Evolutionary conservation across 352 stramenopile genomes (phyloP).

Genomic region (Pythium vanterpoolii): DNA sequence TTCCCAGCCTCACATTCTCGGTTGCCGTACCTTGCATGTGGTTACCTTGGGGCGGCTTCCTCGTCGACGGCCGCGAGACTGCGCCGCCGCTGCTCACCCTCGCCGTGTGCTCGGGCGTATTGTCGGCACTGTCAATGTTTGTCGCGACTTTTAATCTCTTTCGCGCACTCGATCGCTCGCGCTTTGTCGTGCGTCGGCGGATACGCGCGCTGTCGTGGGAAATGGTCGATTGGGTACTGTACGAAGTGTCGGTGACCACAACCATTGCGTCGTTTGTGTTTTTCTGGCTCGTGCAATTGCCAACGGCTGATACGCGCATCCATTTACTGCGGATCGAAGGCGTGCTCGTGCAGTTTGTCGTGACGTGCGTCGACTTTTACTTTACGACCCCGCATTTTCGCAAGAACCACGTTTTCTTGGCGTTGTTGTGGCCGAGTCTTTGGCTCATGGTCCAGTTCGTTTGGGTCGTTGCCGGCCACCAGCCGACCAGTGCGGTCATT

Average conservation of each 20-base stretch:
- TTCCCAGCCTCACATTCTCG: slow-evolving; percentile 43
- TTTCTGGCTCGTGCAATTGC: slow-evolving; percentile 44
- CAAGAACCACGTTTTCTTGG: slow-evolving; percentile 55
- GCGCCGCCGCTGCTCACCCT: slow-evolving; percentile 49
- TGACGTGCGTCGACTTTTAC: slow-evolving; percentile 57
- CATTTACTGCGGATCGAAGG: slow-evolving; percentile 28
- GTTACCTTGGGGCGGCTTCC: slow-evolving; percentile 46
- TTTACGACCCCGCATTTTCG: slow-evolving; percentile 59
- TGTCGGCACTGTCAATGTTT: slow-evolving; percentile 52
- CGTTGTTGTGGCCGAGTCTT: slow-evolving; percentile 47
- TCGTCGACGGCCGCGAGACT: slow-evolving; percentile 43
- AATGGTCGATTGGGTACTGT: slow-evolving; percentile 66
- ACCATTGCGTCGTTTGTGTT: slow-evolving; percentile 42
- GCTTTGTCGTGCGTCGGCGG: slow-evolving; percentile 49
- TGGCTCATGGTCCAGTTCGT: slow-evolving; percentile 58
- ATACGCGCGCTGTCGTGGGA: slow-evolving; percentile 57
- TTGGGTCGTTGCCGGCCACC: slow-evolving; percentile 53
- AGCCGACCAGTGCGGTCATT: slow-evolving; percentile 48
- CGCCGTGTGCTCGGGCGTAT: slow-evolving; percentile 37
- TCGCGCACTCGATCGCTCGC: slow-evolving; percentile 53
- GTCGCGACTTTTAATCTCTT: slow-evolving; percentile 56
- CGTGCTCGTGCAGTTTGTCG: slow-evolving; percentile 36
- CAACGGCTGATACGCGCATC: slow-evolving; percentile 1
- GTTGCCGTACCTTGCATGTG: slow-evolving; percentile 50
- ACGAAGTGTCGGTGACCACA: slow-evolving; percentile 48